Conservation (phyloP, 2,329 filamentous ascomycete genomes). For the Sporothrix pallida region DNA sequence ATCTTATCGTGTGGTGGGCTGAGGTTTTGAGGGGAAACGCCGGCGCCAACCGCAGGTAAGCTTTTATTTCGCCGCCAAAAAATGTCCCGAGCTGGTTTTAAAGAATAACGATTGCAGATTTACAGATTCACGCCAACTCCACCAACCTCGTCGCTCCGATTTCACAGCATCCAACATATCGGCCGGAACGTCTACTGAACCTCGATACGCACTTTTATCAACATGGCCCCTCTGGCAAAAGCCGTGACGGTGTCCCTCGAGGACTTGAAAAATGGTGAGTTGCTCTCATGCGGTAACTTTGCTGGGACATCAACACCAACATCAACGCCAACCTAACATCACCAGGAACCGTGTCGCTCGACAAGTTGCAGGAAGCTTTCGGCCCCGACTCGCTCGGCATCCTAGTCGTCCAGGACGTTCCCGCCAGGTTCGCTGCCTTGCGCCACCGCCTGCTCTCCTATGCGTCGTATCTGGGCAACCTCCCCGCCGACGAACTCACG, state of each 20-base stretch:
- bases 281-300: too few relatives aligned
- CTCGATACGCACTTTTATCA: background rate
- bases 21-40: constrained; percentile 24
- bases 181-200: background rate
- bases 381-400: constrained; percentile 90
- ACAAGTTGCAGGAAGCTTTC: constrained; percentile 77
- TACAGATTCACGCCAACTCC: background rate
- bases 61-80: background rate
- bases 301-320: background rate
- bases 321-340: background rate
- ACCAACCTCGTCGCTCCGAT: constrained; percentile 14
- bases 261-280: constrained; percentile 37
- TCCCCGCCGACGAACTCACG: constrained; percentile 71
- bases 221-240: constrained; percentile 36
- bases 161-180: background rate
- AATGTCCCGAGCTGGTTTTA: background rate
- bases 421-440: constrained; percentile 71
- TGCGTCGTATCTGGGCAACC: constrained; percentile 84
- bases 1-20: constrained; percentile 20
- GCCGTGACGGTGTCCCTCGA: constrained; percentile 38
- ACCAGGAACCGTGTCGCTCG: constrained; percentile 70
- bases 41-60: constrained; percentile 33
- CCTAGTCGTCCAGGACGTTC: constrained; percentile 87
- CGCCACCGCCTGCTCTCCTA: constrained; percentile 80
- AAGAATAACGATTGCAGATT: background rate